Evolutionary conservation across 768 basidiomycete genomes (phyloP).

Genomic region (Cystoderma amianthinum): DNA sequence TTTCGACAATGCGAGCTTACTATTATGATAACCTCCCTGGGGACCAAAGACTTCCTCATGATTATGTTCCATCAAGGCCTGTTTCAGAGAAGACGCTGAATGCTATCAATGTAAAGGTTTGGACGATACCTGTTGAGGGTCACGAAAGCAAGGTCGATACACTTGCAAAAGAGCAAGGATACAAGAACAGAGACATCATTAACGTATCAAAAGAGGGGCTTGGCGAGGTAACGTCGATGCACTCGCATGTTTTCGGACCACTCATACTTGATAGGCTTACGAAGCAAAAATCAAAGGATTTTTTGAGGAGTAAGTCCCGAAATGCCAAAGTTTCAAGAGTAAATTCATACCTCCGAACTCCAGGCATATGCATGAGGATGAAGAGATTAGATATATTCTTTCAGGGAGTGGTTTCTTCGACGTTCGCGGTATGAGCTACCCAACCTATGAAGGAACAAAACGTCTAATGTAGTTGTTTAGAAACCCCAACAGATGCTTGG

Average conservation of each 20-base stretch:
- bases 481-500: conserved; percentile 66
- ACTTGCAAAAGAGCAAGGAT: conserved; percentile 61
- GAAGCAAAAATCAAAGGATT: conserved; percentile 79
- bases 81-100: conserved; percentile 44
- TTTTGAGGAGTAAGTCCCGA: conserved; percentile 66
- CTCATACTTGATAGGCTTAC: conserved; percentile 48
- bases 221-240: conserved; percentile 72
- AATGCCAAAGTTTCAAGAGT: not conserved
- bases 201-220: conserved; percentile 73
- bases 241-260: conserved; percentile 1
- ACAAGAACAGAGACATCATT: conserved; percentile 81
- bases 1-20: conserved; percentile 56
- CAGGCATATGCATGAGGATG: conserved; percentile 93
- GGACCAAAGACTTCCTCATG: conserved; percentile 79
- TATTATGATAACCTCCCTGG: conserved; percentile 70
- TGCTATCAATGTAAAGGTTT: conserved; percentile 58
- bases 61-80: conserved; percentile 51
- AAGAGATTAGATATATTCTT: conserved; percentile 88
- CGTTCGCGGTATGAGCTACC: conserved; percentile 56
- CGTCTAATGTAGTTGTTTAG: conserved; percentile 22
- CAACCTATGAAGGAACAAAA: not conserved
- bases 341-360: conserved; percentile 1
- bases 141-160: conserved; percentile 51
- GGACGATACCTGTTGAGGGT: conserved; percentile 57
- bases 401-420: conserved; percentile 91